Percentiles rank a stretch among this genome's conserved stretches.
These are phyloP conservation scores for Yarrowia osloensis DNA, from an alignment of 805 yeast genomes.

Conservation along the genomic window DNA sequence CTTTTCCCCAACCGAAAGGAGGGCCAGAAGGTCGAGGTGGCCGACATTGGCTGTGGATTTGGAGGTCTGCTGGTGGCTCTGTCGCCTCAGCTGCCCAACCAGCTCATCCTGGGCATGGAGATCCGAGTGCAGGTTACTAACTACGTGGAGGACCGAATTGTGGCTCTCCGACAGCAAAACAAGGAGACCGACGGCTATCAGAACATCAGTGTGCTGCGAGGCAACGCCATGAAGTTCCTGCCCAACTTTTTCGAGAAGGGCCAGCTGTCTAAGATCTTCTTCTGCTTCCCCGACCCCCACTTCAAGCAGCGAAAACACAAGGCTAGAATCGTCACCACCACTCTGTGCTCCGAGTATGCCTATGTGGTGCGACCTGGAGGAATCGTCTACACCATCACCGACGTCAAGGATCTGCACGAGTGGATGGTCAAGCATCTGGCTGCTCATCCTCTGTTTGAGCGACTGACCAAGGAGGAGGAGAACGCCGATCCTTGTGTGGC, in stretches of 20 bases:
- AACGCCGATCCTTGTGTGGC: constrained; percentile 74
- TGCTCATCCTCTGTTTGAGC: constrained; percentile 86
- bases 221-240: constrained; percentile 94
- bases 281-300: constrained; percentile 99
- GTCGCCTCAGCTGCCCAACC: constrained; percentile 73
- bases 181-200: constrained; percentile 55
- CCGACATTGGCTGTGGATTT: constrained; percentile 97
- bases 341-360: constrained; percentile 89
- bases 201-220: constrained; percentile 87
- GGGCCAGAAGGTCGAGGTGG: constrained; percentile 64
- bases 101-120: constrained; percentile 89
- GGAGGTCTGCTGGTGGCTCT: constrained; percentile 86
- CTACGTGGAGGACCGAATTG: constrained; percentile 91
- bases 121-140: constrained; percentile 97
- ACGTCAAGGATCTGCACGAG: constrained; percentile 85
- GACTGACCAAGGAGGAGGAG: constrained; percentile 81
- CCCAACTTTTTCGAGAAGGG: constrained; percentile 88
- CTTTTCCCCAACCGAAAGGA: constrained; percentile 56
- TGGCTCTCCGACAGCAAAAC: constrained; percentile 74
- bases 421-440: constrained; percentile 96
- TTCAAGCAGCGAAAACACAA: constrained; percentile 96
- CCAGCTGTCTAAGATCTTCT: constrained; percentile 87
- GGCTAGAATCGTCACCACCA: constrained; percentile 91
- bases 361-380: constrained; percentile 86
- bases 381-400: constrained; percentile 89